phyloP scores from a whole-genome alignment of 306 rosid species.

The Myrica gale region DNA sequence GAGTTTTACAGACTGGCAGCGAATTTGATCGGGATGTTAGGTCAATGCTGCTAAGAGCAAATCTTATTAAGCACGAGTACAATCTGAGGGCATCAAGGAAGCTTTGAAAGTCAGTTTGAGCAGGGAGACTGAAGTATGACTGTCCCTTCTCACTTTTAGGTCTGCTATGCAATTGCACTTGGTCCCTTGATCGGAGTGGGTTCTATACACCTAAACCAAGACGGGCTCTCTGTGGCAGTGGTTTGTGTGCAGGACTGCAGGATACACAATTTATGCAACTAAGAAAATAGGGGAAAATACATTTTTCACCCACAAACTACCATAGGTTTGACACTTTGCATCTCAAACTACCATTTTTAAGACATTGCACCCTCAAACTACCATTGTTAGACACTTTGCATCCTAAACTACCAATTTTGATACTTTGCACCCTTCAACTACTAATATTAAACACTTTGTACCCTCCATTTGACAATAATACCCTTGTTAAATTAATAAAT shows the following conservation, averaged over 20 bases:
- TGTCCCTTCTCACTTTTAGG: conserved; percentile 9
- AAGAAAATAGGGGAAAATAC: too few relatives aligned
- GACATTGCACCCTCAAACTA: too few relatives aligned
- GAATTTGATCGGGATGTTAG: conserved; percentile 83
- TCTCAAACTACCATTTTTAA: too few relatives aligned
- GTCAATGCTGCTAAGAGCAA: conserved; percentile 85
- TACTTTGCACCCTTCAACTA: too few relatives aligned
- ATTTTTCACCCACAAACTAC: too few relatives aligned
- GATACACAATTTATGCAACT: conserved; percentile 32
- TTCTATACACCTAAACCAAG: conserved; percentile 14
- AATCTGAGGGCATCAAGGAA: conserved; percentile 63
- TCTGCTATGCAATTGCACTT: conserved; percentile 4
- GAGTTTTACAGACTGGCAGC: conserved; percentile 80
- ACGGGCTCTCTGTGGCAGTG: conserved; percentile 17
- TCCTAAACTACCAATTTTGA: too few relatives aligned
- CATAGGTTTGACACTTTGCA: too few relatives aligned
- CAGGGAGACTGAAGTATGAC: conserved; percentile 24
- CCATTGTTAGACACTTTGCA: too few relatives aligned
- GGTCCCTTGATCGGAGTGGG: conserved; percentile 20
- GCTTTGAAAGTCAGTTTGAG: conserved; percentile 38
- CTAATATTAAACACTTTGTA: too few relatives aligned
- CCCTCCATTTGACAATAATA: too few relatives aligned
- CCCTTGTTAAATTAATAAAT: too few relatives aligned
- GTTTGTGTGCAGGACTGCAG: conserved; percentile 29
- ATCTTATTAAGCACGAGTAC: conserved; percentile 85